Percentiles rank a stretch among this genome's conserved stretches.
These are phyloP conservation scores for Verticillium klebahnii DNA, from an alignment of 2,329 filamentous ascomycete species.

Conservation along the genomic window DNA sequence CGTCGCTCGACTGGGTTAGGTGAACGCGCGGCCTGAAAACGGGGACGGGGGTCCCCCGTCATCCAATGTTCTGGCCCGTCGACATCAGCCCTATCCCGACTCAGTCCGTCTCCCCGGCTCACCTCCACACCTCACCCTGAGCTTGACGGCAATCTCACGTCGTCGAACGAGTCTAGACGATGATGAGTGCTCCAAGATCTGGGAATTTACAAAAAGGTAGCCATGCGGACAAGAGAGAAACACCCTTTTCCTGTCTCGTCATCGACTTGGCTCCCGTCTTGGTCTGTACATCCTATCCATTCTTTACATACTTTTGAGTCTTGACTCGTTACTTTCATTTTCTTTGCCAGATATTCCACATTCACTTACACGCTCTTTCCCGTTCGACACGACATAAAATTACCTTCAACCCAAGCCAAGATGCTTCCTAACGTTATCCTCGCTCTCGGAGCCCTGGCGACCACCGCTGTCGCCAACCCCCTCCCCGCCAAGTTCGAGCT, in stretches of 20 bases:
- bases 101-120: neutral
- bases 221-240: neutral
- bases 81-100: neutral
- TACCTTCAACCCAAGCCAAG: neutral
- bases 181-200: neutral
- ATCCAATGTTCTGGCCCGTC: neutral
- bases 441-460: slow-evolving; percentile 19
- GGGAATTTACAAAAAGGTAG: neutral
- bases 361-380: neutral
- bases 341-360: neutral
- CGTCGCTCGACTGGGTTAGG: neutral
- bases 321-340: neutral
- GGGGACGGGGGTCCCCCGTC: neutral
- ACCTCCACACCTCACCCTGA: neutral
- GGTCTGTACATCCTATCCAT: neutral
- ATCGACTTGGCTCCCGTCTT: neutral
- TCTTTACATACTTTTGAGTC: neutral
- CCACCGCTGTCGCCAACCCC: slow-evolving; percentile 15
- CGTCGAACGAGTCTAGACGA: neutral
- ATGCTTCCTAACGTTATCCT: slow-evolving; percentile 8
- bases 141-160: neutral
- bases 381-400: neutral
- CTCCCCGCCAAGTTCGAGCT: neutral
- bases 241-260: neutral
- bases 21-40: neutral